Base-by-base conservation (phyloP, 1,139 yeast species). In the Candida tetrigidarum region DNA sequence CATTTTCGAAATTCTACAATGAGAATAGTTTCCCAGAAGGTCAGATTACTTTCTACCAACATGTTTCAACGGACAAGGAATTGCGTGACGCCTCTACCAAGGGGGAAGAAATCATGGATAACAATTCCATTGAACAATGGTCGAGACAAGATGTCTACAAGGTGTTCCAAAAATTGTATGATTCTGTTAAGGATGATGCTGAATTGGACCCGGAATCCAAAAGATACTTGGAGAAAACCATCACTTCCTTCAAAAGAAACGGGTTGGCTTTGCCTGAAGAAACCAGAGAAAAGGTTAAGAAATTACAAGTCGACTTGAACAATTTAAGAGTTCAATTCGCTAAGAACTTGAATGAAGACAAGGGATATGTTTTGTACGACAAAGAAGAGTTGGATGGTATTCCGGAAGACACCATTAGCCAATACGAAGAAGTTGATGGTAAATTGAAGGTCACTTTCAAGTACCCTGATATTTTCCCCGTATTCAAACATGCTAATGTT, bases 391-490 rank as follows among this genome's bases (percentile, higher is more conserved):
- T 89, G 37, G 80, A 73, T 5, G 96, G 96, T 30, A 85, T 89
- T 34, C 92, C 96, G 4, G 74, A 76, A 36, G 81, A 81, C 49
- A 79, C 80, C 1, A 54, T 85, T 50, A 74, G 71, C 19, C 86
- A 78, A 57, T 86, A 83, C 57, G 84, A 80, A 45, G 63, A 66
- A 49, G 61, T 67, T 14, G 74, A 67, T 38, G 82, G 76, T 11
- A 77, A 76, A 57, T 76, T 67, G 58, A 84, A 84, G 60, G 84
- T 89, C 71, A 84, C 95, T 3, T 88, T 79, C 70, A 86, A 88
- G 62, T 86, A 86, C 57, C 93, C 96, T 4, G 96, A 88, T 58
- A 67, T 85, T 43, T 69, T 84, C 52, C 96, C 96, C 0, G 84
- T 84, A n/a, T 66, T 86, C 62, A 84, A 85, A 60, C 80, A 81